Evolutionary conservation across 2,329 filamentous ascomycete genomes (phyloP), one percentile per base, ranked within the genome.

Genomic region (Calonectria crousiana): DNA sequence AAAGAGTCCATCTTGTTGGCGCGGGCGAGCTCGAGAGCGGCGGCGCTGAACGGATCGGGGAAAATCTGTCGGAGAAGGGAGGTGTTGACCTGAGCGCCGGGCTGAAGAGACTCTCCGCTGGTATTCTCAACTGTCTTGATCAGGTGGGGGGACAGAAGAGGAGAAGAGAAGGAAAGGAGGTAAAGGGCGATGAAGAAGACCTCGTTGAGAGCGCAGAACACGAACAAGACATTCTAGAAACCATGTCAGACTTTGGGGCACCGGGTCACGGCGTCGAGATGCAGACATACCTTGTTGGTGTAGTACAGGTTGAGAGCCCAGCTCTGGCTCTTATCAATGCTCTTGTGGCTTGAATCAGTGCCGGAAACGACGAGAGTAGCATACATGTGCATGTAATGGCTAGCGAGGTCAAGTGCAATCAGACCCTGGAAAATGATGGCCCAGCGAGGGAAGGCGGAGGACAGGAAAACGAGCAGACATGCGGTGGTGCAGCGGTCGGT

Each of bases 301-400:
- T 99, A 99, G 89, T 99, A 99, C 72, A 97, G 89, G 86, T 98
- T 97, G 84, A 99, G 87, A 73, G 98, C 89, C 92, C 93, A 95
- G 88, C 95, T 98, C 84, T 95, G 90, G 83, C 91, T 94, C 85
- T 94, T 93, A 83, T 98, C 95, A 67, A 99, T 93, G 80, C 94
- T 96, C 92, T 99, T 99, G 88, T 99, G 97, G 87, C 95, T 93
- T 77, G 87, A 95, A 79, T 92, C 91, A 69, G 92, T 90, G 68
- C 95, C 95, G 69, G 94, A 95, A 92, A 98, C 97, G 77, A 93
- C 93, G 81, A 98, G 88, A 0, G 95, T 98, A 16, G 96, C 95
- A 84, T 98, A 98, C 97, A 99, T 99, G 88, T 99, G 97, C 89
- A 98, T 96, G 84, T 98, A 99, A 86, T 99, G 97, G 84, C 95